Evolutionary conservation across 2,329 filamentous ascomycete species (phyloP).

Genomic region (Botrytis sinoallii): DNA sequence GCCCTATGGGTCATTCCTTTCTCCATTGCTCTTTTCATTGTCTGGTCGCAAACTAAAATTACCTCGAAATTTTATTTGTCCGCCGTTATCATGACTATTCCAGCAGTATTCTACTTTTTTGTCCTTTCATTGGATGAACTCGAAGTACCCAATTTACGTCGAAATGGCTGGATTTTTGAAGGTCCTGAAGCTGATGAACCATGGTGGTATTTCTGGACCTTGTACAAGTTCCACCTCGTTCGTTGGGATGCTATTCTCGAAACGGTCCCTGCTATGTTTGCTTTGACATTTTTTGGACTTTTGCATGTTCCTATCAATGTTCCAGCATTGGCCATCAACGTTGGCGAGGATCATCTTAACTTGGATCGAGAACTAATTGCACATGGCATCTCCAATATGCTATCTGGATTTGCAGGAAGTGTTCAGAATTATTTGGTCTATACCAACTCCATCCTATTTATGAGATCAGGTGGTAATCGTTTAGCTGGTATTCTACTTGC

Average conservation of each 20-base stretch:
- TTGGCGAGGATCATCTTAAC: conserved; percentile 87
- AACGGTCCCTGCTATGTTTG: conserved; percentile 91
- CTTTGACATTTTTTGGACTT: conserved; percentile 94
- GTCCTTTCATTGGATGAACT: conserved; percentile 67
- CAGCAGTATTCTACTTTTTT: conserved; percentile 73
- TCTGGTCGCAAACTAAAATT: conserved; percentile 71
- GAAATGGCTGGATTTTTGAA: conserved; percentile 86
- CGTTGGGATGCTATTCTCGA: conserved; percentile 80
- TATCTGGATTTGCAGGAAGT: conserved; percentile 83
- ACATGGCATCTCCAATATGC: conserved; percentile 87
- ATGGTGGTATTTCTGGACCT: conserved; percentile 96
- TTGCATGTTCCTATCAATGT: conserved; percentile 98
- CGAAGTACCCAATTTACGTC: conserved; percentile 63
- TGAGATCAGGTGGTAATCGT: conserved; percentile 82
- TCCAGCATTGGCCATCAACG: conserved; percentile 84
- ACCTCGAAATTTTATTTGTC: conserved; percentile 84
- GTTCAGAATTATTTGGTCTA: conserved; percentile 98
- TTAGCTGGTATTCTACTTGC: conserved; percentile 85
- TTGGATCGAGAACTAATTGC: conserved; percentile 88
- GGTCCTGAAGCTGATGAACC: conserved; percentile 80
- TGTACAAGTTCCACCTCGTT: conserved; percentile 82
- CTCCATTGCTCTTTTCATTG: conserved; percentile 69
- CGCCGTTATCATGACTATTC: conserved; percentile 77
- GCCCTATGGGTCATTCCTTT: conserved; percentile 82
- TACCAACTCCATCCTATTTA: conserved; percentile 96